Evolutionary conservation across 306 rosid species (phyloP).

Genomic region (Pterocarpus macrocarpus): DNA sequence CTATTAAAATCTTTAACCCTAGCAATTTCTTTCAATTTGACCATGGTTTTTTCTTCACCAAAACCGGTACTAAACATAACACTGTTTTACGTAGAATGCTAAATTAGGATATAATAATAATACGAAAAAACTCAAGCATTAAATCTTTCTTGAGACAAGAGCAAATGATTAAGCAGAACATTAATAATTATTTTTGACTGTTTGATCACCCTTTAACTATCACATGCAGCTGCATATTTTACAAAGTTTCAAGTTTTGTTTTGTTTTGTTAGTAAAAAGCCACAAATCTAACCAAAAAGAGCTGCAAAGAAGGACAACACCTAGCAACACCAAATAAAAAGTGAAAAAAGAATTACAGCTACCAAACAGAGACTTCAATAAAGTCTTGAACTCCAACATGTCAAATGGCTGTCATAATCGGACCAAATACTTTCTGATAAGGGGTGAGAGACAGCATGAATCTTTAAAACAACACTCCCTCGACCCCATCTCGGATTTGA

Average conservation of each 20-base stretch:
- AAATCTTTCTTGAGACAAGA: constrained; percentile 28
- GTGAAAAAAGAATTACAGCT: constrained; percentile 32
- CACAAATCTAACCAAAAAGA: constrained; percentile 16
- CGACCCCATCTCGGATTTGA: constrained; percentile 72
- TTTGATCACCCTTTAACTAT: constrained; percentile 27
- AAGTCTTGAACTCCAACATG: constrained; percentile 28
- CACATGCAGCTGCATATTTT: constrained; percentile 20
- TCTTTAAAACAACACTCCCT: constrained; percentile 68
- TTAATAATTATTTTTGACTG: constrained; percentile 42
- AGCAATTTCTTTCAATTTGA: background rate
- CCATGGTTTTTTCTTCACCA: background rate
- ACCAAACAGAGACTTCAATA: constrained; percentile 48
- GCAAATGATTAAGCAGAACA: constrained; percentile 40
- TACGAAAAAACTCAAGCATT: background rate
- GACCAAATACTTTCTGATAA: constrained; percentile 59
- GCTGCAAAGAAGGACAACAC: constrained; percentile 4
- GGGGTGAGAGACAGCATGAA: constrained; percentile 76
- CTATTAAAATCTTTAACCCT: background rate
- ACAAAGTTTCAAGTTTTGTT: constrained; percentile 13
- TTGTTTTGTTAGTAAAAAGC: constrained; percentile 16
- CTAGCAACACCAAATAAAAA: background rate
- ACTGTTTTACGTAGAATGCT: background rate
- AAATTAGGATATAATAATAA: background rate
- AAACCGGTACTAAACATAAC: background rate
- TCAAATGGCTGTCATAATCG: constrained; percentile 66